These are phyloP conservation scores for Vaccinium darrowii DNA, from an alignment of 148 eudicot species.

Conservation along the genomic window DNA sequence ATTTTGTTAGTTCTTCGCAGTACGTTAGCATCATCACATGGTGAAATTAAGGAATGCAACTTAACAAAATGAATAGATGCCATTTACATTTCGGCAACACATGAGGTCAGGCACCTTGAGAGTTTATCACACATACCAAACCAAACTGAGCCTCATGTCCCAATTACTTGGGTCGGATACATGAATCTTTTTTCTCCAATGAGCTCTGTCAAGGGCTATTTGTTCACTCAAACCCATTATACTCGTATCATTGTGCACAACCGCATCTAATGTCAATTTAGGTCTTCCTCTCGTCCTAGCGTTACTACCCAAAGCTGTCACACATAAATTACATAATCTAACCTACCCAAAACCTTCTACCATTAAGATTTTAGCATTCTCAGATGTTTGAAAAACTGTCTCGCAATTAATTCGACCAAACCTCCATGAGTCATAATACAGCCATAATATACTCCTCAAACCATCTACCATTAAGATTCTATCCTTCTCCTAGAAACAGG, in stretches of 20 bases:
- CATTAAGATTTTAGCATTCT: background rate
- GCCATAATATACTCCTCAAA: background rate
- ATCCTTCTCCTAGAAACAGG: background rate
- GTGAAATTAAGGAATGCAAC: background rate
- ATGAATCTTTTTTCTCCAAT: no score
- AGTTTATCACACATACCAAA: background rate
- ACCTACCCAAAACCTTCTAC: background rate
- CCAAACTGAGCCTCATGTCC: no score
- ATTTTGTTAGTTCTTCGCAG: background rate
- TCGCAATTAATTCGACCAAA: background rate
- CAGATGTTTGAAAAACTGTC: background rate
- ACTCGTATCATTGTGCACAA: no score
- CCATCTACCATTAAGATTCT: background rate
- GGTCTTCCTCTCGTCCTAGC: no score
- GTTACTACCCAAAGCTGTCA: background rate
- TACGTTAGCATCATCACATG: background rate
- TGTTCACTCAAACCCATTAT: no score
- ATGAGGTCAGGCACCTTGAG: constrained; percentile 1
- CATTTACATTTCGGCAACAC: background rate
- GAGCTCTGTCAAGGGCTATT: no score
- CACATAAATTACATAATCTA: background rate
- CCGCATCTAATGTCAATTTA: no score
- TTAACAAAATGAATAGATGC: background rate
- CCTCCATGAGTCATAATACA: background rate
- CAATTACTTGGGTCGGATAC: no score